phyloP scores from a whole-genome alignment of 1,284 basidiomycete genomes.

The Apiotrichum siamense region DNA sequence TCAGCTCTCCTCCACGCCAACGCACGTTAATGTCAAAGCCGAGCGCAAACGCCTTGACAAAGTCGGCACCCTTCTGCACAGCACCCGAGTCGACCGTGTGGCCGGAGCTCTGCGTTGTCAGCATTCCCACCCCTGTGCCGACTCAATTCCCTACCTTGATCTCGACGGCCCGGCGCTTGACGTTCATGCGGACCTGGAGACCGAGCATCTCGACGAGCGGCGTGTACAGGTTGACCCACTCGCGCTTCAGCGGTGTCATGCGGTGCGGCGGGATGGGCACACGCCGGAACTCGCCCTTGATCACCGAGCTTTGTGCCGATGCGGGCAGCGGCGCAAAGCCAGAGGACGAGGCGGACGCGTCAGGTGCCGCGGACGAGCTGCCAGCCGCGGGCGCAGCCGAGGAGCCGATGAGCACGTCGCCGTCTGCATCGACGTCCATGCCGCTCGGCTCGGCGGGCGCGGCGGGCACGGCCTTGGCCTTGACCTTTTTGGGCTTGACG shows the following conservation, averaged over 20 bases:
- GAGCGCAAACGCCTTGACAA: slow-evolving; percentile 88
- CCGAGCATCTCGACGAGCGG: slow-evolving; percentile 91
- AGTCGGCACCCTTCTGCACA: slow-evolving; percentile 96
- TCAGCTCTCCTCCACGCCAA: slow-evolving; percentile 1
- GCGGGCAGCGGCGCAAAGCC: slow-evolving; percentile 42
- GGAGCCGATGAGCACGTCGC: slow-evolving; percentile 24
- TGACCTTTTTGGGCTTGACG: slow-evolving; percentile 26
- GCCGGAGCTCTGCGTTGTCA: slow-evolving; percentile 68
- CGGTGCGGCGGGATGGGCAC: slow-evolving; percentile 92
- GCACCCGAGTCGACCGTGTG: slow-evolving; percentile 87
- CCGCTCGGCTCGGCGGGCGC: slow-evolving; percentile 17
- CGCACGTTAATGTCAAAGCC: slow-evolving; percentile 89
- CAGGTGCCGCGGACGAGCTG: slow-evolving; percentile 1
- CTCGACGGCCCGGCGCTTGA: slow-evolving; percentile 80
- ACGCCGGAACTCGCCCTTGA: slow-evolving; percentile 71
- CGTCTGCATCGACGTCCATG: slow-evolving; percentile 31
- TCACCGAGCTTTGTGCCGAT: slow-evolving; percentile 24
- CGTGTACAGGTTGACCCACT: slow-evolving; percentile 95
- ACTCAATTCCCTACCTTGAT: slow-evolving; percentile 63
- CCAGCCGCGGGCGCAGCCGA: slow-evolving; percentile 4
- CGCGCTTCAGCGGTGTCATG: slow-evolving; percentile 94
- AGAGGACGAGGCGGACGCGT: slow-evolving; percentile 18
- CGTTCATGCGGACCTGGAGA: slow-evolving; percentile 94
- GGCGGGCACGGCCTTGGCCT: slow-evolving; percentile 6
- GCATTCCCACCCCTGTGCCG: not conserved